A percentile compares a stretch with the other conserved stretches of the same genome.
Conservation (phyloP, 306 rosid species). For the Datisca glomerata region DNA sequence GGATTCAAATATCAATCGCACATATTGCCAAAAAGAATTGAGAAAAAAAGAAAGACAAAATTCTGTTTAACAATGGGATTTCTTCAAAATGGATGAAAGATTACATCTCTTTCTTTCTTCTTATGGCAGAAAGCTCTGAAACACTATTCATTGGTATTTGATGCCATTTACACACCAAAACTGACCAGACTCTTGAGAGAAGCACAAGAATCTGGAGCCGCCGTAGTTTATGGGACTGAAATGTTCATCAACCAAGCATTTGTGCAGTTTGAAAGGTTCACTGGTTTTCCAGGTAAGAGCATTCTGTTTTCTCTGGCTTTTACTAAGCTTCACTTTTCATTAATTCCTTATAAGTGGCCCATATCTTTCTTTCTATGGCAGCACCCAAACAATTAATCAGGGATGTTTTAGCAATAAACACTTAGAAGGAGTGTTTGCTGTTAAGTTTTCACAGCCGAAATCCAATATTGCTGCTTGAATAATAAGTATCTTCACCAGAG, state of each 20-base stretch:
- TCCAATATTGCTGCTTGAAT: too few relatives aligned
- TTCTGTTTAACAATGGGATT: not conserved
- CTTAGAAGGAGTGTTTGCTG: too few relatives aligned
- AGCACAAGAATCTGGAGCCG: conserved; percentile 47
- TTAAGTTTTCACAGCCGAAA: too few relatives aligned
- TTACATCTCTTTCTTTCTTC: not conserved
- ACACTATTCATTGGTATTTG: conserved; percentile 51
- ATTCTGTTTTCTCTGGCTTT: not conserved
- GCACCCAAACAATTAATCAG: not conserved
- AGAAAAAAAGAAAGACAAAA: too few relatives aligned
- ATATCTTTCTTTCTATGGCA: not conserved
- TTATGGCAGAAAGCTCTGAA: conserved; percentile 37
- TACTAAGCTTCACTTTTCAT: not conserved
- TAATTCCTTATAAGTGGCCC: too few relatives aligned
- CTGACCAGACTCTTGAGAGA: conserved; percentile 56
- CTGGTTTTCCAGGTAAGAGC: conserved; percentile 45
- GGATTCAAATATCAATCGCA: too few relatives aligned
- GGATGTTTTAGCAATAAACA: not conserved
- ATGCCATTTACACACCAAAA: conserved; percentile 57
- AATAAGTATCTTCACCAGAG: too few relatives aligned
- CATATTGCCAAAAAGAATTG: too few relatives aligned
- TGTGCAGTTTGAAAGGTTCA: conserved; percentile 45
- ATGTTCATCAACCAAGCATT: conserved; percentile 67
- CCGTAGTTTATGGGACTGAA: conserved; percentile 44
- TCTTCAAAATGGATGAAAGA: too few relatives aligned